Base-by-base conservation (phyloP, 2,329 filamentous ascomycete genomes). In the Aspergillus sp. region DNA sequence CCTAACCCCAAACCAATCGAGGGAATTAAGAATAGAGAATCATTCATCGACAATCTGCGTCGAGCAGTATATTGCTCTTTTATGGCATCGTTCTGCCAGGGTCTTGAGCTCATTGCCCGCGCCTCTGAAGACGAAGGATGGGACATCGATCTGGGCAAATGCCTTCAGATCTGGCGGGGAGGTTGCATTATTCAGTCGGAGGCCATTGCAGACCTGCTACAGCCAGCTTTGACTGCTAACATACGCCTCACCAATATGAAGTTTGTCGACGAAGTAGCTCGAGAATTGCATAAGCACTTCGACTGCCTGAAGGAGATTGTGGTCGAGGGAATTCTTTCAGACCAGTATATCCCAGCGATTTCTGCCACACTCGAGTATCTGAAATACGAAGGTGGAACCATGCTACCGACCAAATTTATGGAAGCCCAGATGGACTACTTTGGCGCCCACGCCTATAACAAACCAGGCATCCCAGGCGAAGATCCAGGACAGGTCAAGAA, bases 381-480 rank as follows among this genome's bases (percentile, higher is more conserved):
- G 53, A 87, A 88, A 64, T 83, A 83, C 42, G 73, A 73, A 27
- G 77, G 73, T 1, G 77, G 76, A 11, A 77, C 74, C 3, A 74
- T 76, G 46, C 60, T 88, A 29, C 83, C 83, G 0, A 86, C 82
- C 4, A 75, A 77, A 44, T 86, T 88, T 57, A 82, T 83, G 67
- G 83, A 87, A 63, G 83, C 83, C 0, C 76, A 88, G 66, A 66
- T 88, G 60, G 83, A 87, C 57, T 86, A 81, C 56, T 88, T 88
- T 58, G 83, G 84, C 0, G 73, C 75, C 32, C 83, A 87, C 60
- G 78, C 77, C 67, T 87, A 78, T 58, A 81, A 86, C 57, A 65
- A 64, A 47, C 60, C 64, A 5, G 58, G 61, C 5, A 69, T 74
- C 48, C 76, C 76, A 50, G 72, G 72, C 2, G 77, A 82, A 50